A percentile compares a stretch with the other conserved stretches of the same genome.
Conservation (phyloP, 441 rosid genomes). For the Corymbia calophylla region DNA sequence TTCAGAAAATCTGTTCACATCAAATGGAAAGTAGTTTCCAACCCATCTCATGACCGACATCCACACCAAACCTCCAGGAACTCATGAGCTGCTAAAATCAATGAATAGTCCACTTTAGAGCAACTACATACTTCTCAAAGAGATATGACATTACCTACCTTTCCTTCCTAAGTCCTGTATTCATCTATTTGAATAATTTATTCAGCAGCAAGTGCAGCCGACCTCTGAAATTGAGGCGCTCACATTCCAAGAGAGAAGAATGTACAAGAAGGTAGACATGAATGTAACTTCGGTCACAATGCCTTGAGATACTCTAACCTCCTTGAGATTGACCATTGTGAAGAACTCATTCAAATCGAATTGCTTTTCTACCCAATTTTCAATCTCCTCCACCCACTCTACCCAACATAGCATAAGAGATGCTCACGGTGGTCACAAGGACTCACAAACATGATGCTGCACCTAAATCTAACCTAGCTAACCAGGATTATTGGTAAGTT, state of each 20-base stretch:
- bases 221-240: not conserved
- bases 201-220: not conserved
- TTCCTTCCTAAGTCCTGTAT: not conserved
- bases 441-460: not conserved
- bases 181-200: not conserved
- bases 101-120: not conserved
- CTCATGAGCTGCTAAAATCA: not conserved
- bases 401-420: not conserved
- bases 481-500: not conserved
- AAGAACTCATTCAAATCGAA: not conserved
- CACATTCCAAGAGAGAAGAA: not conserved
- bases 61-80: not conserved
- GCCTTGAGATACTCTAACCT: no score
- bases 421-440: not conserved
- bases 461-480: not conserved
- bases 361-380: not conserved
- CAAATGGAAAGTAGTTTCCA: not conserved
- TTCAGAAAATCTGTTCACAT: not conserved
- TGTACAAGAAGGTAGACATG: not conserved
- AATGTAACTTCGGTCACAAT: no score
- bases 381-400: not conserved
- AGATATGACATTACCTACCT: not conserved
- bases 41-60: not conserved
- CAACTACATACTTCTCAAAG: not conserved
- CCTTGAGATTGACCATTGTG: not conserved